Evolutionary conservation across 1,284 basidiomycete genomes (phyloP).

Genomic region (Fomitopsis pinicola): DNA sequence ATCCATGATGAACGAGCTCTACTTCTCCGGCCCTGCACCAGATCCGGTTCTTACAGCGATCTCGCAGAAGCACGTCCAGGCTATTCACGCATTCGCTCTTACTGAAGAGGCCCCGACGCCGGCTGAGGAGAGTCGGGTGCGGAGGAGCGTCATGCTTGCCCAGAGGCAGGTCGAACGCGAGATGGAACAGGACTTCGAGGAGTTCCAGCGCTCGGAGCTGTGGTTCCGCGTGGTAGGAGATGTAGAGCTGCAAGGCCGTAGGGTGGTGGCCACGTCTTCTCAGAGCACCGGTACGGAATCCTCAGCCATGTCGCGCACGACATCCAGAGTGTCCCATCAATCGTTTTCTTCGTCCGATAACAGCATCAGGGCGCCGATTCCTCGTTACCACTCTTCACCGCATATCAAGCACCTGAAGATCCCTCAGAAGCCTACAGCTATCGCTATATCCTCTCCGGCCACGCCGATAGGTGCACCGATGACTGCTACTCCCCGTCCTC

Average conservation of each 20-base stretch:
- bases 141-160: slow-evolving; percentile 75
- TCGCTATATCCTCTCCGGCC: slow-evolving; percentile 1
- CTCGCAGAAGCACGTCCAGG: slow-evolving; percentile 63
- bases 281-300: slow-evolving; percentile 3
- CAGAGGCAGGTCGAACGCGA: slow-evolving; percentile 83
- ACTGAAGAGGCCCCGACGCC: slow-evolving; percentile 41
- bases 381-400: slow-evolving; percentile 38
- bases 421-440: slow-evolving; percentile 19
- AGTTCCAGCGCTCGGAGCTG: slow-evolving; percentile 83
- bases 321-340: slow-evolving; percentile 5
- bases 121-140: slow-evolving; percentile 56
- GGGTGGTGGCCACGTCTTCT: background rate
- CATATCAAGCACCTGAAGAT: slow-evolving; percentile 23
- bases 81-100: slow-evolving; percentile 65
- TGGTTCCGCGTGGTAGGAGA: slow-evolving; percentile 88
- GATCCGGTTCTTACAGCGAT: slow-evolving; percentile 63
- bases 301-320: background rate
- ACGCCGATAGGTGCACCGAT: slow-evolving; percentile 3
- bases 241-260: slow-evolving; percentile 36
- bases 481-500: slow-evolving; percentile 19
- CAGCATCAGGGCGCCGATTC: slow-evolving; percentile 4
- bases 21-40: slow-evolving; percentile 64
- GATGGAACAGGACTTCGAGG: slow-evolving; percentile 90
- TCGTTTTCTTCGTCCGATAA: slow-evolving; percentile 1
- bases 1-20: slow-evolving; percentile 80